Conservation (phyloP, 345 rosid genomes). For the Noccaea caerulescens region DNA sequence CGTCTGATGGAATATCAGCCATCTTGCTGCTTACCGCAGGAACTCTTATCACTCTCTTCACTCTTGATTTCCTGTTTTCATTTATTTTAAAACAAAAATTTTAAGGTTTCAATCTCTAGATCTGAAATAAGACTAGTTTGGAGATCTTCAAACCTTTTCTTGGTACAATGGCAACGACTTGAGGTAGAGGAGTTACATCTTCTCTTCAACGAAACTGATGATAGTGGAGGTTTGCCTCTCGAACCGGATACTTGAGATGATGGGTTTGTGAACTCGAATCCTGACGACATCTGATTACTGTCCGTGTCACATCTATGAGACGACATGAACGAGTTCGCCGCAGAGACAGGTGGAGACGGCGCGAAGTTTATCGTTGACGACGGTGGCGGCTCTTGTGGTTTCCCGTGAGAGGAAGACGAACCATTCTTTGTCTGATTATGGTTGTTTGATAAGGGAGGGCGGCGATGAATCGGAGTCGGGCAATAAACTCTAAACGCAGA, state of each 20-base stretch:
- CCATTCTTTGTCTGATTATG: constrained; percentile 34
- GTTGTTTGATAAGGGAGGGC: constrained; percentile 75
- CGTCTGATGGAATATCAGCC: constrained; percentile 94
- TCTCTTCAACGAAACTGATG: constrained; percentile 64
- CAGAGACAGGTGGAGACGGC: constrained; percentile 58
- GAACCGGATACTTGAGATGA: constrained; percentile 57
- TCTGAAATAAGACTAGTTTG: neutral
- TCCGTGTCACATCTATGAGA: constrained; percentile 78
- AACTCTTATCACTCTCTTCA: constrained; percentile 69
- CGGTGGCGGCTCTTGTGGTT: constrained; percentile 19
- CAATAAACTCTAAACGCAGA: constrained; percentile 76
- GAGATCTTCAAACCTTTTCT: constrained; percentile 63
- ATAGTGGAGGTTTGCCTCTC: constrained; percentile 71
- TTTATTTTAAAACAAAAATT: neutral
- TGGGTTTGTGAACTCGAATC: constrained; percentile 67
- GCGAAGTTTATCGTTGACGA: constrained; percentile 57
- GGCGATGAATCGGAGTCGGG: constrained; percentile 67
- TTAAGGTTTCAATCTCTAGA: neutral
- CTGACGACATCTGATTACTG: constrained; percentile 63
- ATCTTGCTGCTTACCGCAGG: constrained; percentile 82
- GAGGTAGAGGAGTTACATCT: constrained; percentile 78
- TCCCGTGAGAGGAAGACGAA: constrained; percentile 39
- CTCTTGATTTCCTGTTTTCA: constrained; percentile 65
- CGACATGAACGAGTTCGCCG: constrained; percentile 67
- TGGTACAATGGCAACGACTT: constrained; percentile 88